phyloP scores from a whole-genome alignment of 805 yeast species.

The Wickerhamomyces chaumierensis region DNA sequence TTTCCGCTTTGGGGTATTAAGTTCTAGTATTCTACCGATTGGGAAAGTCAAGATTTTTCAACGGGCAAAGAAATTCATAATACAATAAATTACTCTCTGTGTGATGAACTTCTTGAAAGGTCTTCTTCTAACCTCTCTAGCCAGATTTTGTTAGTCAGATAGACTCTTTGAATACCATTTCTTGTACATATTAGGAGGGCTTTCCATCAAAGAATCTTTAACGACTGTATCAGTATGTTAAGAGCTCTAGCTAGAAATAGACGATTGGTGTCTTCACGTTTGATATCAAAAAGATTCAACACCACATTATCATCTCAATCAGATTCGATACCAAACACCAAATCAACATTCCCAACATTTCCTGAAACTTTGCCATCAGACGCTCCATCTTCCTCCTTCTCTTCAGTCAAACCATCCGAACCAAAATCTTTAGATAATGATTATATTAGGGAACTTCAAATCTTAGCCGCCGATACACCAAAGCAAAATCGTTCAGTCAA shows the following conservation, averaged over 20 bases:
- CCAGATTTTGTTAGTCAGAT: background rate
- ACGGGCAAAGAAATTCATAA: too few species aligned
- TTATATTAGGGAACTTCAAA: conserved; percentile 10
- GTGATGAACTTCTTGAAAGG: too few species aligned
- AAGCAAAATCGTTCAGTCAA: background rate
- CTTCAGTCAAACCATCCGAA: background rate
- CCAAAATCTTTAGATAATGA: background rate
- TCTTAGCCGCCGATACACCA: conserved; percentile 1
- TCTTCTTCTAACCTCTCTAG: too few species aligned
- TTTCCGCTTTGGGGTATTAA: too few species aligned
- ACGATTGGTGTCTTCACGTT: background rate
- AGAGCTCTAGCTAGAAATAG: background rate
- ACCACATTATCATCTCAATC: background rate
- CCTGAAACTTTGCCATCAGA: background rate
- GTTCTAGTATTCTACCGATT: too few species aligned
- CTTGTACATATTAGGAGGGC: background rate
- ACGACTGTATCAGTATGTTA: background rate
- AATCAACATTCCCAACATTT: background rate
- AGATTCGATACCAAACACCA: too few species aligned
- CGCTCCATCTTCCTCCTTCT: background rate
- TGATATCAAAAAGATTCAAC: background rate
- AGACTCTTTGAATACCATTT: background rate
- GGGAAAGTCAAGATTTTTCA: too few species aligned
- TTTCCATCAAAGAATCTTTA: too few species aligned
- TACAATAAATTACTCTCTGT: too few species aligned